Conservation (phyloP, 208 protist species). For the Phytomonas sp. region DNA sequence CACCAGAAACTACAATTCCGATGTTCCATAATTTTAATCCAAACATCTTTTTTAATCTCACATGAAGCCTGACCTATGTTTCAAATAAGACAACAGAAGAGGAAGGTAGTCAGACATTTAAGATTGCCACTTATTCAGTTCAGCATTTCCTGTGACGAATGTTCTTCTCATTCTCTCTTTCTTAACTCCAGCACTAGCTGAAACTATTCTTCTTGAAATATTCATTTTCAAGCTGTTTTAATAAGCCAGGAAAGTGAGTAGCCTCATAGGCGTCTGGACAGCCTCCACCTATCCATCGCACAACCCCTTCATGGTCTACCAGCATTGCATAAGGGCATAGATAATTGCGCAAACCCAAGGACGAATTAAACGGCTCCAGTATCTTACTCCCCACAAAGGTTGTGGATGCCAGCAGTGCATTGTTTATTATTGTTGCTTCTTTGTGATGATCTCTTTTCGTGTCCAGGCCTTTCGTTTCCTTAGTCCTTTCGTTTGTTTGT, state of each 20-base stretch:
- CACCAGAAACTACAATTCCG: not conserved
- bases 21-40: not conserved
- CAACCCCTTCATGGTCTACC: slow-evolving; percentile 68
- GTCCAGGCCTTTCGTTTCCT: not conserved
- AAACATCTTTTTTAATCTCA: not conserved
- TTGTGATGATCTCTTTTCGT: slow-evolving; percentile 7
- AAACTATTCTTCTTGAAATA: slow-evolving; percentile 30
- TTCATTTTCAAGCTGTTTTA: slow-evolving; percentile 69
- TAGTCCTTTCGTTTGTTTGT: slow-evolving; percentile 8
- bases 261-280: slow-evolving; percentile 69
- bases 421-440: slow-evolving; percentile 9
- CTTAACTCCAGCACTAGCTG: not conserved
- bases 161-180: not conserved
- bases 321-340: slow-evolving; percentile 73
- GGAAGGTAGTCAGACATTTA: not conserved
- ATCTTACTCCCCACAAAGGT: slow-evolving; percentile 74
- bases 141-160: not conserved
- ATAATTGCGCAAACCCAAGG: slow-evolving; percentile 75
- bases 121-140: not conserved
- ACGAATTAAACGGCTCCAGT: slow-evolving; percentile 60
- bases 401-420: slow-evolving; percentile 40
- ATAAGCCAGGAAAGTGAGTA: slow-evolving; percentile 41
- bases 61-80: not conserved
- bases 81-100: not conserved
- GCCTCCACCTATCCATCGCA: slow-evolving; percentile 77